These are phyloP conservation scores for Pyrus betulifolia DNA, from an alignment of 306 rosid genomes.

Conservation along the genomic window DNA sequence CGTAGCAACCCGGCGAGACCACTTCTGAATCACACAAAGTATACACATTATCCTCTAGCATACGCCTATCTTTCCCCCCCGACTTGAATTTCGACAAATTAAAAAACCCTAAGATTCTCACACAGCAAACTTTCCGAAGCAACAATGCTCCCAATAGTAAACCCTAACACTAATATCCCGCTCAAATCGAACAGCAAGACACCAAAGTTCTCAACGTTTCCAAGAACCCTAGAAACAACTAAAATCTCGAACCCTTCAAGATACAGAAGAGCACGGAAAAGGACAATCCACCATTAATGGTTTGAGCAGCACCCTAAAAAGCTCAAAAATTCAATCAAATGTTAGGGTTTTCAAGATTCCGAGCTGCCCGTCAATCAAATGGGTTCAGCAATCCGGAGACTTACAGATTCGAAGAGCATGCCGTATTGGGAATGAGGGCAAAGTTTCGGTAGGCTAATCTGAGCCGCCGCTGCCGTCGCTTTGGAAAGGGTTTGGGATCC, in stretches of 20 bases:
- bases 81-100: conserved; percentile 29
- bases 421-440: conserved; percentile 11
- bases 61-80: conserved; percentile 48
- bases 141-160: conserved; percentile 34
- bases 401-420: conserved; percentile 40
- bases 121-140: conserved; percentile 2
- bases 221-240: conserved; percentile 64
- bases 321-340: conserved; percentile 20
- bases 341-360: conserved; percentile 1
- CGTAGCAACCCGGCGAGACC: conserved; percentile 99
- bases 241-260: conserved; percentile 29
- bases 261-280: conserved; percentile 7
- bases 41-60: conserved; percentile 97
- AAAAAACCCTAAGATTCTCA: conserved; percentile 39
- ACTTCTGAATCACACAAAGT: conserved; percentile 99
- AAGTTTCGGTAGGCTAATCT: conserved; percentile 22
- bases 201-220: conserved; percentile 20
- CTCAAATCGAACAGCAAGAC: conserved; percentile 30
- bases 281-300: conserved; percentile 24
- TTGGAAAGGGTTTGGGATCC: conserved; percentile 9
- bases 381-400: conserved; percentile 26
- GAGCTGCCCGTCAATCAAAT: conserved; percentile 30
- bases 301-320: conserved; percentile 3
- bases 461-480: conserved; percentile 35
- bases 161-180: conserved; percentile 43